Base-by-base conservation (phyloP, 768 basidiomycete genomes). In the Hemileccinum rubropunctum region DNA sequence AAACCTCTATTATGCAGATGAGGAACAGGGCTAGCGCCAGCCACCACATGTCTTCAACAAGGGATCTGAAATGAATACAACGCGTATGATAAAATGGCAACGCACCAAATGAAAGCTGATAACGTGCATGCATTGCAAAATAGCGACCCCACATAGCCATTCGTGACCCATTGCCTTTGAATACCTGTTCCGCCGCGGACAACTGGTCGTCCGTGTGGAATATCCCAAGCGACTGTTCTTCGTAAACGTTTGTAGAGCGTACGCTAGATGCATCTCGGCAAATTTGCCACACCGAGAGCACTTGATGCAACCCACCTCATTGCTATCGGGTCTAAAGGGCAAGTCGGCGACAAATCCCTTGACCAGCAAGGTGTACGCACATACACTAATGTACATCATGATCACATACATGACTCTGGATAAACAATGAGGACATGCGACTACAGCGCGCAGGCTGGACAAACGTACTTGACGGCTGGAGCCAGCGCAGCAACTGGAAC, bases 31-130 rank as follows among this genome's bases (percentile, higher is more conserved):
- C 92, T 12, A 91, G 20, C 6, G 63, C 88, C 18, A 98, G 68
- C 93, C 93, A 97, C 95, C 95, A 97, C 81, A 98, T 92, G 68
- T 97, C 95, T 93, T 54, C 13, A n/a, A 41, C 38, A 12, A n/a
- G n/a, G n/a, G 28, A n/a, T 51, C 21, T 50, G 9, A 54, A 42
- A 14, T 42, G 27, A 28, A 30, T n/a, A 45, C 15, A 2, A 17
- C 5, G n/a, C 1, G 12, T 18, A 7, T n/a, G 45, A 45, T 45
- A 30, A 30, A 28, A 44, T 13, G 23, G 41, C 21, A 23, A 61
- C 78, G 48, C 56, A 89, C 91, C 92, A 55, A 97, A 98, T 3
- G 95, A 89, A 50, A 99, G 81, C 64, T 99, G 95, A 58, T 77
- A 80, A 41, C 90, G 80, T 11, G 86, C 86, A 64, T 95, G 93